Conservation (phyloP, 208 protist species). For the Acanthamoeba culbertsoni region DNA sequence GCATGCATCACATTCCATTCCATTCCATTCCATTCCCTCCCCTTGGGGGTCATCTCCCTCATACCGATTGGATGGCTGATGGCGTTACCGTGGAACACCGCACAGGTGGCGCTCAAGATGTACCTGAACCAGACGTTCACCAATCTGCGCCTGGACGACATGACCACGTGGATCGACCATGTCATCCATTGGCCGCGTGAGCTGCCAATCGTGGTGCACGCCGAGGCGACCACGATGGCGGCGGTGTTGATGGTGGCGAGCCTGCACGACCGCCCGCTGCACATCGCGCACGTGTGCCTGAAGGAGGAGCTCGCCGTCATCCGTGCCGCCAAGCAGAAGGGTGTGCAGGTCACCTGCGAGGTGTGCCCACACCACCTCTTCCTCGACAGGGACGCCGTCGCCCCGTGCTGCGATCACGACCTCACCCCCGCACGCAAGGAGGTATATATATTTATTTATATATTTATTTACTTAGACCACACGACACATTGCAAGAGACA, state of each 20-base stretch:
- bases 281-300: slow-evolving; percentile 91
- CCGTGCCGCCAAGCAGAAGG: slow-evolving; percentile 78
- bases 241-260: slow-evolving; percentile 68
- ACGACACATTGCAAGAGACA: no score
- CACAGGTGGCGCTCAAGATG: slow-evolving; percentile 68
- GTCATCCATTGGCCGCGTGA: slow-evolving; percentile 65
- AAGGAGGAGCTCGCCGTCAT: slow-evolving; percentile 87
- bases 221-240: slow-evolving; percentile 65
- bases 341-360: slow-evolving; percentile 88
- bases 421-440: not conserved
- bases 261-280: slow-evolving; percentile 78
- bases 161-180: slow-evolving; percentile 72
- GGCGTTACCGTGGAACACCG: no score
- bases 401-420: not conserved
- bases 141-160: slow-evolving; percentile 66
- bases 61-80: no score
- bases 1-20: not conserved
- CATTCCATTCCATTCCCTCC: not conserved
- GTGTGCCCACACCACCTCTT: slow-evolving; percentile 92
- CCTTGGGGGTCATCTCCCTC: no score
- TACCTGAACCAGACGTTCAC: slow-evolving; percentile 74
- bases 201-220: slow-evolving; percentile 71
- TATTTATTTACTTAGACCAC: no score
- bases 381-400: slow-evolving; percentile 62
- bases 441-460: not conserved